Conservation (phyloP, 768 basidiomycete genomes). For the Porphyrellus cyaneotinctus region DNA sequence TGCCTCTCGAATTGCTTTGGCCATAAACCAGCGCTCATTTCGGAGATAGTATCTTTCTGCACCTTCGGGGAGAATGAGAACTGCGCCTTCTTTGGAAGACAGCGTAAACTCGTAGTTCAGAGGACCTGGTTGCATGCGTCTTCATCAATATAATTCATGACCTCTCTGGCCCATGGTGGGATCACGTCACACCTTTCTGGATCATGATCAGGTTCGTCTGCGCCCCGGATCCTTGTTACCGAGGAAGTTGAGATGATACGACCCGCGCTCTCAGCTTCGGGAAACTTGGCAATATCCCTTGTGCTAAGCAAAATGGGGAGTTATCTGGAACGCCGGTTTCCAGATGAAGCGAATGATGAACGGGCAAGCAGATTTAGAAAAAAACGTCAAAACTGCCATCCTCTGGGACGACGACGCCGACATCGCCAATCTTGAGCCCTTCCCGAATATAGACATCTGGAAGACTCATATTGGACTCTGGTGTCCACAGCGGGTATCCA, state of each 20-base stretch:
- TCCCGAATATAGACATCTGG: slow-evolving; percentile 20
- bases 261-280: slow-evolving; percentile 7
- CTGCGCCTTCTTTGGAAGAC: slow-evolving; percentile 27
- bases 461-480: slow-evolving; percentile 24
- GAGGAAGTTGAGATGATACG: slow-evolving; percentile 14
- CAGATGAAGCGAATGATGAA: slow-evolving; percentile 18
- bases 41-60: slow-evolving; percentile 21
- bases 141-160: neutral
- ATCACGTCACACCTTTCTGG: neutral
- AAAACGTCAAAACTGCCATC: slow-evolving; percentile 35
- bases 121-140: neutral
- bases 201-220: neutral
- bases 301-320: slow-evolving; percentile 21
- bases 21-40: slow-evolving; percentile 17
- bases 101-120: slow-evolving; percentile 12
- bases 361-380: slow-evolving; percentile 33
- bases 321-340: slow-evolving; percentile 21
- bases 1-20: slow-evolving; percentile 20
- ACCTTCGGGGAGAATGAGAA: slow-evolving; percentile 32
- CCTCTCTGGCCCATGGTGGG: neutral
- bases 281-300: slow-evolving; percentile 11
- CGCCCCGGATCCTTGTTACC: slow-evolving; percentile 1
- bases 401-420: slow-evolving; percentile 30
- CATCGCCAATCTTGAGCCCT: slow-evolving; percentile 35
- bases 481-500: slow-evolving; percentile 34